Evolutionary conservation across 2,329 filamentous ascomycete species (phyloP), one percentile per base, ranked within the genome.

Genomic region (Arthroderma sp.): DNA sequence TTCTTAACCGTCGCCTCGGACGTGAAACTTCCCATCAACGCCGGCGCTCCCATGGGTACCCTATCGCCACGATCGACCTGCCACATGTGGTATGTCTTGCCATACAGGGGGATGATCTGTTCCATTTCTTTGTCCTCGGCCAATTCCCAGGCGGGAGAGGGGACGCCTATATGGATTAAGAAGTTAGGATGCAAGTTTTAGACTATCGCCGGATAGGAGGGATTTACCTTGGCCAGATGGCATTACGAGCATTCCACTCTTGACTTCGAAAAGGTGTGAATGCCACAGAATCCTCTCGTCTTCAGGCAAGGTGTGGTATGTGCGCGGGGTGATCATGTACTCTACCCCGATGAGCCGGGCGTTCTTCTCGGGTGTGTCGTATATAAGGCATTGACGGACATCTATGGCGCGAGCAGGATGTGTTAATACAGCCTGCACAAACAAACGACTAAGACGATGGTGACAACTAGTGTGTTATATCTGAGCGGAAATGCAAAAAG

Each of bases 71-170:
- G 69, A 63, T 93, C 85, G 10, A 81, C 77, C 71, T 93, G 84
- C 86, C 87, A 94, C 36, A 91, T 69, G 59, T 94, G 85, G 61
- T 82, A 91, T 1, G 81, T 77, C 59, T 94, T 94, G 6, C 86
- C 86, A 56, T 93, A 93, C 2, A 91, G 60, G 0, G 74, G 70
- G 3, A 85, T 65, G 0, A 91, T 72, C 47, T 87, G 72, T 50
- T 82, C 76, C 84, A 94, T 91, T 62, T 89, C 85, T 39, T 74
- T 72, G 30, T 76, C 84, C 66, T 94, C 86, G 1, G 84, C 81
- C 4, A 71, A 60, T 50, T 91, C 81, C 85, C 85, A 94, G 0
- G 69, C 74, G 0, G 71, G 62, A 27, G 72, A 68, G 0, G 81
- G 78, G 0, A 60, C 42, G 1, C 50, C 52, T 46, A 27, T 22